A percentile compares a stretch with the other conserved stretches of the same genome.
phyloP scores from a whole-genome alignment of 2,329 filamentous ascomycete species.

The Aspergillus fumigatiaffinis region DNA sequence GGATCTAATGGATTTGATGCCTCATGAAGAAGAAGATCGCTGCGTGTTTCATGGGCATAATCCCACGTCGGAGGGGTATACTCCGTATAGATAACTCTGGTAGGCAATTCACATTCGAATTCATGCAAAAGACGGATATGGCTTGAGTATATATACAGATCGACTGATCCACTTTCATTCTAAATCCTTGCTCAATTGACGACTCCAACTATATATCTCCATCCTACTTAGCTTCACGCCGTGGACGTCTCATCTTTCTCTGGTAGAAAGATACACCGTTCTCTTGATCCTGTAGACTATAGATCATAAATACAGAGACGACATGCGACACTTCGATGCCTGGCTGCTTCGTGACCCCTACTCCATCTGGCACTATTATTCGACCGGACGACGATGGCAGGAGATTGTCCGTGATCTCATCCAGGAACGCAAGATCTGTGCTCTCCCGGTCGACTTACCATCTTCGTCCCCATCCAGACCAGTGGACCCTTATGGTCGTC shows the following conservation, averaged over 20 bases:
- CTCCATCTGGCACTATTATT: conserved; percentile 38
- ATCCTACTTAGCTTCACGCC: too few species aligned
- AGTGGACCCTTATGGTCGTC: conserved; percentile 14
- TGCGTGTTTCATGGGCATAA: not conserved
- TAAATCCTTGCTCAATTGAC: not conserved
- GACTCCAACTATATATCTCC: conserved; percentile 12
- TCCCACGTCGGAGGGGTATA: not conserved
- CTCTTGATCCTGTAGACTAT: too few species aligned
- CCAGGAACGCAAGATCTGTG: conserved; percentile 33
- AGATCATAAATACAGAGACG: too few species aligned
- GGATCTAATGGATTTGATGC: not conserved
- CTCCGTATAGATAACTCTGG: not conserved
- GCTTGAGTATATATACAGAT: not conserved
- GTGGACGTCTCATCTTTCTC: too few species aligned
- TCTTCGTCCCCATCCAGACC: not conserved
- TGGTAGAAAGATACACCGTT: too few species aligned
- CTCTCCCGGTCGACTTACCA: conserved; percentile 15
- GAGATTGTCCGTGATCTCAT: conserved; percentile 34
- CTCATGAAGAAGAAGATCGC: not conserved
- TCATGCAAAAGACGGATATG: not conserved
- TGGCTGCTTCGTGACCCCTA: conserved; percentile 39
- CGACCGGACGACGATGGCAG: conserved; percentile 33
- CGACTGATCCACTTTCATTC: not conserved
- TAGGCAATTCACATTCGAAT: not conserved
- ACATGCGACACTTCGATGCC: conserved; percentile 34